Evolutionary conservation across 352 stramenopile species (phyloP).

Genomic region (Aphanomyces astaci): DNA sequence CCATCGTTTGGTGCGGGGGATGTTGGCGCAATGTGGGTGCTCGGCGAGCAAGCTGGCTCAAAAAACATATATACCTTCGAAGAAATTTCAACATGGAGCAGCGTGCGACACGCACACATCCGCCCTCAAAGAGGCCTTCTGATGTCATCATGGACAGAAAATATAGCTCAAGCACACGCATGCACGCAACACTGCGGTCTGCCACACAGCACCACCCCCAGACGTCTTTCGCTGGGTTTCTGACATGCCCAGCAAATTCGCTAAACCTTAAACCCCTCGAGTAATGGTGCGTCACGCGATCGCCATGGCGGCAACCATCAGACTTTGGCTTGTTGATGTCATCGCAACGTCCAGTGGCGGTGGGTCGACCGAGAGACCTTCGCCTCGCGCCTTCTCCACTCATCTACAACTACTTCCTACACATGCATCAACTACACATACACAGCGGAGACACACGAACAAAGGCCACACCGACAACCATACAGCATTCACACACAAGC

Average conservation of each 20-base stretch:
- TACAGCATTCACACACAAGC: neutral
- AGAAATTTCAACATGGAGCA: constrained; percentile 22
- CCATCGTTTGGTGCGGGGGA: neutral
- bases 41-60: neutral
- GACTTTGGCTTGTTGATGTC: constrained; percentile 15
- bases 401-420: neutral
- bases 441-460: neutral
- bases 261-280: constrained; percentile 15
- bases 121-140: constrained; percentile 24
- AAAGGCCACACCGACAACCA: neutral
- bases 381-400: neutral
- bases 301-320: neutral
- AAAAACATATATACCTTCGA: constrained; percentile 21
- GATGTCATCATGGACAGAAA: constrained; percentile 12
- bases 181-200: neutral
- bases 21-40: neutral
- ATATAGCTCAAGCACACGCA: neutral
- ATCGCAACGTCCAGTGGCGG: neutral
- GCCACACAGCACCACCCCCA: neutral
- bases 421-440: neutral
- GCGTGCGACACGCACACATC: neutral
- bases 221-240: neutral
- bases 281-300: constrained; percentile 8
- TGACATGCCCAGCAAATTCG: neutral
- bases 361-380: neutral